A percentile compares a stretch with the other conserved stretches of the same genome.
These are phyloP conservation scores for Pontederia crassipes DNA, from an alignment of 176 grass and related monocot species.

Conservation along the genomic window DNA sequence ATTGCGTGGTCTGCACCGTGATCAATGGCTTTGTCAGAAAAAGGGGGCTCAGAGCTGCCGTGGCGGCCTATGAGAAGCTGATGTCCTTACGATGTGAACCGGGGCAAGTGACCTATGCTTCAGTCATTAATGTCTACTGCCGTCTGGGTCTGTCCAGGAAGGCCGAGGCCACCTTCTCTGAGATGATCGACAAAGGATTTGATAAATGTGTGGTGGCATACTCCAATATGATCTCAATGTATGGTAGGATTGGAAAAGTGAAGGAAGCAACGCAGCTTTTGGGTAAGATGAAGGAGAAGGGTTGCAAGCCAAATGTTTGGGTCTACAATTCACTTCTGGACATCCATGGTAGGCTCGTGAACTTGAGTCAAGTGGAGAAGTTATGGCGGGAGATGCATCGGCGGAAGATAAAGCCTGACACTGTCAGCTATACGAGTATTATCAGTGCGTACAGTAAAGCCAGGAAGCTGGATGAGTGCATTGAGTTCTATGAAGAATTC, in stretches of 20 bases:
- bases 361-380: conserved; percentile 75
- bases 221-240: conserved; percentile 89
- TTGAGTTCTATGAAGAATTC: conserved; percentile 57
- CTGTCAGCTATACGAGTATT: conserved; percentile 62
- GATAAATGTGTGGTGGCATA: conserved; percentile 81
- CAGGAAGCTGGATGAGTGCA: conserved; percentile 47
- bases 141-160: conserved; percentile 52
- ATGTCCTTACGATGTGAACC: conserved; percentile 51
- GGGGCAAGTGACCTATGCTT: conserved; percentile 87
- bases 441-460: conserved; percentile 66
- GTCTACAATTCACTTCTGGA: conserved; percentile 96
- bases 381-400: conserved; percentile 81
- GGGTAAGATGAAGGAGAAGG: conserved; percentile 80
- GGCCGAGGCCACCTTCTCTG: conserved; percentile 54
- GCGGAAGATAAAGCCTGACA: conserved; percentile 47
- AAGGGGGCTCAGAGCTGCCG: conserved; percentile 52
- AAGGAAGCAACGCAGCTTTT: conserved; percentile 66
- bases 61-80: conserved; percentile 56
- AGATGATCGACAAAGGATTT: conserved; percentile 73
- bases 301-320: conserved; percentile 63
- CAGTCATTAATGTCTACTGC: conserved; percentile 74
- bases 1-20: conserved; percentile 63
- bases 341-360: conserved; percentile 51
- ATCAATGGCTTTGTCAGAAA: conserved; percentile 78
- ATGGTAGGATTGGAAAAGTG: conserved; percentile 55